A percentile compares a stretch with the other conserved stretches of the same genome.
Evolutionary conservation across 2,329 filamentous ascomycete genomes (phyloP).

Genomic region (Cercospora berteroae): DNA sequence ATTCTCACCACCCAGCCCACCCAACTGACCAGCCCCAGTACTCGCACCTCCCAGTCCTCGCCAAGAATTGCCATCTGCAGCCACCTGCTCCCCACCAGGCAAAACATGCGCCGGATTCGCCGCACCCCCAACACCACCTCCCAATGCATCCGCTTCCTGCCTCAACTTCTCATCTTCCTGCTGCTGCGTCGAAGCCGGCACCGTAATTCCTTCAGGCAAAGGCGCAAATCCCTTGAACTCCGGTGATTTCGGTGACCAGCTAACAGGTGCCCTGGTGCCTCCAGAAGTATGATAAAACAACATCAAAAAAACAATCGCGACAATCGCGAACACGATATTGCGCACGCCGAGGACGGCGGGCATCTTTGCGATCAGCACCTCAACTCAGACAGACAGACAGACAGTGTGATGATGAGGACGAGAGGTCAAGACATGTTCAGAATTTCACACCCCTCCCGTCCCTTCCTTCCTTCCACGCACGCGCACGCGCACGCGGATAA

Average conservation of each 20-base stretch:
- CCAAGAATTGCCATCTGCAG: not conserved
- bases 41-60: not conserved
- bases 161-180: not conserved
- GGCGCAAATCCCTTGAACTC: slow-evolving; percentile 10
- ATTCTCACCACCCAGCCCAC: not conserved
- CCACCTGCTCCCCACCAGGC: not conserved
- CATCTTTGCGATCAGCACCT: not conserved
- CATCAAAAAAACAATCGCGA: not conserved
- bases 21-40: not conserved
- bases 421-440: not conserved
- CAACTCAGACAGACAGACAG: not conserved
- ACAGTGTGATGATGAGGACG: no score
- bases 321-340: slow-evolving; percentile 2
- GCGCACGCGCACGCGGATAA: not conserved
- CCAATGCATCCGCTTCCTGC: not conserved
- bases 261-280: not conserved
- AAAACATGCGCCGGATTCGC: slow-evolving; percentile 5
- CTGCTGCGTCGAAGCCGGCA: not conserved
- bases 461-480: not conserved
- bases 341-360: not conserved
- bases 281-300: slow-evolving; percentile 6
- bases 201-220: slow-evolving; percentile 2
- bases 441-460: not conserved
- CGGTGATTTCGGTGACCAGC: not conserved
- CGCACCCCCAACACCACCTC: not conserved